These are phyloP conservation scores for Xerophyta viscosa DNA, from an alignment of 106 monocot species.

Conservation along the genomic window DNA sequence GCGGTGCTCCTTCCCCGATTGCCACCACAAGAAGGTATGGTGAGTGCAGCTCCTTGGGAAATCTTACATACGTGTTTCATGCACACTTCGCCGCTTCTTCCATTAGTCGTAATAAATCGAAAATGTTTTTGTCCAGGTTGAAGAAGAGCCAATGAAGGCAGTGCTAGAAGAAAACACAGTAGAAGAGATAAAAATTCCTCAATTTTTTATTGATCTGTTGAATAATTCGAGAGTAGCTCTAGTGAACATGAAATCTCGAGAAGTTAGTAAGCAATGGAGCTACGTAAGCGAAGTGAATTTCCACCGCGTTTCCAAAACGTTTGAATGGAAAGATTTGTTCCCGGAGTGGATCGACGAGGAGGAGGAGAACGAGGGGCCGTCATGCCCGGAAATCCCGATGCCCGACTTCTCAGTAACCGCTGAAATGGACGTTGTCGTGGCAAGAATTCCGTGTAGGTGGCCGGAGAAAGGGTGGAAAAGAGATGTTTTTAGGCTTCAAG, in stretches of 20 bases:
- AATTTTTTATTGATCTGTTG: constrained; percentile 11
- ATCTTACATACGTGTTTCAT: too few species aligned
- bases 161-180: constrained; percentile 13
- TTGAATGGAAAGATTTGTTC: constrained; percentile 79
- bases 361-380: constrained; percentile 44
- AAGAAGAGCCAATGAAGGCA: constrained; percentile 5
- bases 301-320: constrained; percentile 29
- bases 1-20: too few species aligned
- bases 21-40: too few species aligned
- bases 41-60: too few species aligned
- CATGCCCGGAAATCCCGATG: constrained; percentile 81
- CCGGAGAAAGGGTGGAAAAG: constrained; percentile 40
- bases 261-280: constrained; percentile 19
- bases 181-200: constrained; percentile 13
- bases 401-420: constrained; percentile 45
- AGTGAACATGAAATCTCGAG: constrained; percentile 45
- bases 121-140: constrained; percentile 13
- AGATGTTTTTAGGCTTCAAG: constrained; percentile 64
- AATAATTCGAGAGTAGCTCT: constrained; percentile 25
- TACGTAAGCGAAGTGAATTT: constrained; percentile 21
- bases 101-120: too few species aligned
- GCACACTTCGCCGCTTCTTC: too few species aligned
- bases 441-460: constrained; percentile 49
- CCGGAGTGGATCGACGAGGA: constrained; percentile 94
- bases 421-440: constrained; percentile 61